These are phyloP conservation scores for Coemansia sp. DNA, from an alignment of 192 early-diverging fungal genomes.

Conservation along the genomic window DNA sequence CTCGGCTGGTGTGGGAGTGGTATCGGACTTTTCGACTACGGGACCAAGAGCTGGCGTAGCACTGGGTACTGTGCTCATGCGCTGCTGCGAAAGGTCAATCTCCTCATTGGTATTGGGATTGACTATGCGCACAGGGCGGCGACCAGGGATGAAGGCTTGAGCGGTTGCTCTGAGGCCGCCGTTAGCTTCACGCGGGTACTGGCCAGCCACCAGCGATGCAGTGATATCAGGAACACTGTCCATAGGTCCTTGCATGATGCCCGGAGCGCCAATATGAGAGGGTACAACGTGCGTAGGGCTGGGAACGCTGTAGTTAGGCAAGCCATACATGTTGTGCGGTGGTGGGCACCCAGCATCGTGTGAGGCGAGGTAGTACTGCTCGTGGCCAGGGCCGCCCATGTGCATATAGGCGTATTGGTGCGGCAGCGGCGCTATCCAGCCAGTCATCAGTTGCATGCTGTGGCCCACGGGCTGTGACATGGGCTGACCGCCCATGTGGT, in stretches of 20 bases:
- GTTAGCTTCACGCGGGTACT: slow-evolving; percentile 14
- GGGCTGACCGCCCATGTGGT: slow-evolving; percentile 43
- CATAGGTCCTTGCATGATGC: slow-evolving; percentile 31
- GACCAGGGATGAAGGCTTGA: slow-evolving; percentile 48
- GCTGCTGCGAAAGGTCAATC: slow-evolving; percentile 62
- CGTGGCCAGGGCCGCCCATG: slow-evolving; percentile 36
- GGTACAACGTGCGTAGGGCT: slow-evolving; percentile 25
- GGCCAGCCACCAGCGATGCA: slow-evolving; percentile 40
- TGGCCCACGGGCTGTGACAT: slow-evolving; percentile 52
- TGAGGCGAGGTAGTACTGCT: slow-evolving; percentile 46
- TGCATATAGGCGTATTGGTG: slow-evolving; percentile 55
- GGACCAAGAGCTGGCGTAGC: slow-evolving; percentile 14
- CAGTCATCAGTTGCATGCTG: slow-evolving; percentile 44
- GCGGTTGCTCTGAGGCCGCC: slow-evolving; percentile 30
- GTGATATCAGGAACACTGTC: slow-evolving; percentile 39
- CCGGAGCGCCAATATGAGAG: slow-evolving; percentile 33
- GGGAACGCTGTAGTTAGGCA: slow-evolving; percentile 43
- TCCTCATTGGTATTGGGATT: slow-evolving; percentile 74
- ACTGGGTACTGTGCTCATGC: slow-evolving; percentile 35
- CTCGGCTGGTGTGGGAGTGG: background rate
- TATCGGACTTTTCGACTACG: background rate
- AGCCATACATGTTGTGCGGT: slow-evolving; percentile 36
- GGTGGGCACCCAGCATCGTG: slow-evolving; percentile 26
- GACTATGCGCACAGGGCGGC: slow-evolving; percentile 70
- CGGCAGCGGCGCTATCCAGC: slow-evolving; percentile 39